Base-by-base conservation (phyloP, 2,329 filamentous ascomycete species). In the Claviceps maximensis region DNA sequence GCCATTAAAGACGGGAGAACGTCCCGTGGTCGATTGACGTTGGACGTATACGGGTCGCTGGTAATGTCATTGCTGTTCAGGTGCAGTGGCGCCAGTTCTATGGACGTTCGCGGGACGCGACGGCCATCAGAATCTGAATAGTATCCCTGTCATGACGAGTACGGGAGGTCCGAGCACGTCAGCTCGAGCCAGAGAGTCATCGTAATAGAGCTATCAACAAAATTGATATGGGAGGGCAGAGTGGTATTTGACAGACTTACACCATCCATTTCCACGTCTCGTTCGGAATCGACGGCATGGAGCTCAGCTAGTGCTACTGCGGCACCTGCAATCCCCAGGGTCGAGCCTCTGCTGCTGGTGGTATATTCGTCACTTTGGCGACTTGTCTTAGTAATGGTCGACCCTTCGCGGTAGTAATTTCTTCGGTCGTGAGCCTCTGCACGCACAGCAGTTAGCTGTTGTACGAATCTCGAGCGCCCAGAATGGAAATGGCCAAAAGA, bases 291-390 rank as follows among this genome's bases (percentile, higher is more conserved):
- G 65, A 91, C 82, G 63, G 82, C 84, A 62, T 80, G 76, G 65
- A 97, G 77, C 72, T 94, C 88, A 47, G 90, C 88, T 56, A 97
- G 75, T 47, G 88, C 89, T 51, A 88, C 88, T 47, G 90, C 90
- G 52, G 90, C 90, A 61, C 81, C 61, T 79, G 84, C 62, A 79
- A 76, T 67, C 80, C 74, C 62, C 76, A 79, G 67, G 77, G 75
- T 59, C n/a, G 64, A 62, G 50, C 60, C 60, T 44, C 56, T 58
- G 19, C 57, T 60, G 61, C 83, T 74, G 3, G 54, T 55, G 63
- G 79, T 69, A 69, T 82, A 76, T 58, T 93, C 86, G 59, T 90
- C 87, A 49, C 80, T 71, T 53, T 76, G 77, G 62, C 86, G 78
- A 56, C 86, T 81, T 48, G 84, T 86, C 52, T 77, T 80, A n/a